phyloP scores from a whole-genome alignment of 306 rosid species.

The Prosopis cineraria region DNA sequence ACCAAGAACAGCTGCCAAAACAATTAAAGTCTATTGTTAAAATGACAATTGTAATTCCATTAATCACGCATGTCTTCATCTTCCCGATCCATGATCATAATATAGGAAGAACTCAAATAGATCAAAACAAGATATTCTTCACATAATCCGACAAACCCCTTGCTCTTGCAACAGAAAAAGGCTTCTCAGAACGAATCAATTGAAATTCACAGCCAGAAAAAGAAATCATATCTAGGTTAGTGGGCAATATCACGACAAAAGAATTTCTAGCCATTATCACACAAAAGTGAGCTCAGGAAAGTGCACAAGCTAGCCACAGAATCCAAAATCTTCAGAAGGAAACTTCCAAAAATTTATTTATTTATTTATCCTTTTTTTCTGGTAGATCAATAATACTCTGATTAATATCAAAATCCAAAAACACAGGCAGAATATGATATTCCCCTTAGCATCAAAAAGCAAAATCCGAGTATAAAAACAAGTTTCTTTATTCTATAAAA shows the following conservation, averaged over 20 bases:
- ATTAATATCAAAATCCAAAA: background rate
- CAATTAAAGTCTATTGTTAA: background rate
- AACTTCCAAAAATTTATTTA: background rate
- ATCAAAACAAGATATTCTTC: background rate
- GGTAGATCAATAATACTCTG: background rate
- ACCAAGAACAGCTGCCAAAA: constrained; percentile 65
- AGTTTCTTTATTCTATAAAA: background rate
- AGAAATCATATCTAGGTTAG: background rate
- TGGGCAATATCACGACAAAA: background rate
- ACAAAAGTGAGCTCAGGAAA: background rate
- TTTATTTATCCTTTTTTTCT: background rate
- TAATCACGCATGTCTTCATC: background rate
- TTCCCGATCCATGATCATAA: background rate
- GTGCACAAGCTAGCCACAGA: background rate
- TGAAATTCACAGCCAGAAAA: background rate
- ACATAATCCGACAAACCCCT: background rate
- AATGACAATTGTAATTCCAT: background rate
- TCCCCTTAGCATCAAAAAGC: background rate
- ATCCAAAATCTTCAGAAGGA: background rate
- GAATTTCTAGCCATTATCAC: background rate
- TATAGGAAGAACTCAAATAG: background rate
- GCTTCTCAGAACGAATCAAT: background rate
- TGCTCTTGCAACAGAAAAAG: background rate
- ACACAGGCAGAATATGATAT: background rate
- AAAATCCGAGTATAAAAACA: background rate